Evolutionary conservation across 148 eudicot genomes (phyloP).

Genomic region (Amaranthus palmeri): DNA sequence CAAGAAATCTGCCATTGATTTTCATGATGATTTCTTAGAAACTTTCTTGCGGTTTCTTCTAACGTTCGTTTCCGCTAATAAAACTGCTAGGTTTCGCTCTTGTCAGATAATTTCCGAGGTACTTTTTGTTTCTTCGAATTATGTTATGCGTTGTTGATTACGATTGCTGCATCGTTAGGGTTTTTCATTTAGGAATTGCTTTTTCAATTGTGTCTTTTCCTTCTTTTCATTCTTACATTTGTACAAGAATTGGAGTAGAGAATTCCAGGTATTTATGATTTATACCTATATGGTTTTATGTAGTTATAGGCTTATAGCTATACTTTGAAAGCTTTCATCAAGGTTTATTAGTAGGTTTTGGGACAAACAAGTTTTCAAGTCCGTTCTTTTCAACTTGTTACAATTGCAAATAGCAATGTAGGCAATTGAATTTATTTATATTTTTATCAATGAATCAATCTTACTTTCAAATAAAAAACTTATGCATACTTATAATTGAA

Average conservation of each 20-base stretch:
- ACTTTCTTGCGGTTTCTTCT: constrained; percentile 55
- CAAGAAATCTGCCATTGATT: constrained; percentile 11
- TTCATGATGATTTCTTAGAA: constrained; percentile 36
- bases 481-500: too few relatives aligned
- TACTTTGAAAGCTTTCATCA: neutral
- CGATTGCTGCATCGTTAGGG: neutral
- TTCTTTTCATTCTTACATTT: neutral
- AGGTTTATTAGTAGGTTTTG: neutral
- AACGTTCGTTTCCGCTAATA: constrained; percentile 49
- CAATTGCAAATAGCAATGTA: too few relatives aligned
- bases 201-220: neutral
- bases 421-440: too few relatives aligned
- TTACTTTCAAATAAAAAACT: too few relatives aligned
- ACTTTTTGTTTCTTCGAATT: neutral
- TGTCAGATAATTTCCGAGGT: constrained; percentile 88
- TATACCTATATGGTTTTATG: too few relatives aligned
- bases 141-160: neutral
- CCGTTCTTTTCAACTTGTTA: too few relatives aligned
- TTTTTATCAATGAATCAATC: too few relatives aligned
- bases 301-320: neutral
- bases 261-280: too few relatives aligned
- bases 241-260: neutral
- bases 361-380: too few relatives aligned
- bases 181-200: neutral
- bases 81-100: constrained; percentile 63